A percentile compares a stretch with the other conserved stretches of the same genome.
phyloP scores from a whole-genome alignment of 2,329 filamentous ascomycete species.

The Phaeophleospora eucalypticola region DNA sequence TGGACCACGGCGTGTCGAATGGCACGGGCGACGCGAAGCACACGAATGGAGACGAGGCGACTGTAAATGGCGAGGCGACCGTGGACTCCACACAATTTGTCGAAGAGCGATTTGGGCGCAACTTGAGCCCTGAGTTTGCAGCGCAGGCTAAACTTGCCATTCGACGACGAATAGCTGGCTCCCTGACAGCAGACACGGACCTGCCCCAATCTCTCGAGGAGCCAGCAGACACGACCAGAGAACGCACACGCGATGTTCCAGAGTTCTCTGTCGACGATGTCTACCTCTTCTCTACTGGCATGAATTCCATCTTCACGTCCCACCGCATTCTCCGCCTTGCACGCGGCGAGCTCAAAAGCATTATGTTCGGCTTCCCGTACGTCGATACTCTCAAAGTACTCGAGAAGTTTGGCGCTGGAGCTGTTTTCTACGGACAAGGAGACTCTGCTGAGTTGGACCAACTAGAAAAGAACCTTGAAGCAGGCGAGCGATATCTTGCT shows the following conservation, averaged over 20 bases:
- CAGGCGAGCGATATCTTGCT: constrained; percentile 72
- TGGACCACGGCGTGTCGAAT: constrained; percentile 36
- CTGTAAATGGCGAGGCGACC: constrained; percentile 33
- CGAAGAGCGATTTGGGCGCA: constrained; percentile 90
- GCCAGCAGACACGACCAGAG: constrained; percentile 32
- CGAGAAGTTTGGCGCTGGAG: constrained; percentile 89
- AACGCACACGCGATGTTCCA: constrained; percentile 44
- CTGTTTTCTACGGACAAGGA: constrained; percentile 79
- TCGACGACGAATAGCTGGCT: constrained; percentile 80
- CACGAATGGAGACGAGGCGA: constrained; percentile 17
- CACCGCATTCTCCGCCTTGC: constrained; percentile 69
- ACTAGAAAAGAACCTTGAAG: constrained; percentile 65
- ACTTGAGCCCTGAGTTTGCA: constrained; percentile 75
- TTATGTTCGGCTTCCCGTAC: constrained; percentile 96
- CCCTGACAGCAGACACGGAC: constrained; percentile 69
- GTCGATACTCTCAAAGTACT: constrained; percentile 94
- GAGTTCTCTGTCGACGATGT: constrained; percentile 81
- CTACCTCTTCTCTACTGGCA: constrained; percentile 82
- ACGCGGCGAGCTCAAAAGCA: constrained; percentile 65
- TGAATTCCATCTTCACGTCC: constrained; percentile 91
- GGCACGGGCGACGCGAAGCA: constrained; percentile 19
- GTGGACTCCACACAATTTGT: constrained; percentile 75
- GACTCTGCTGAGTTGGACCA: constrained; percentile 76
- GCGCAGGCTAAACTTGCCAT: constrained; percentile 82
- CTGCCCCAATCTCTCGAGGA: constrained; percentile 54